Conservation (phyloP, 306 rosid species). For the Cicer cuneatum region DNA sequence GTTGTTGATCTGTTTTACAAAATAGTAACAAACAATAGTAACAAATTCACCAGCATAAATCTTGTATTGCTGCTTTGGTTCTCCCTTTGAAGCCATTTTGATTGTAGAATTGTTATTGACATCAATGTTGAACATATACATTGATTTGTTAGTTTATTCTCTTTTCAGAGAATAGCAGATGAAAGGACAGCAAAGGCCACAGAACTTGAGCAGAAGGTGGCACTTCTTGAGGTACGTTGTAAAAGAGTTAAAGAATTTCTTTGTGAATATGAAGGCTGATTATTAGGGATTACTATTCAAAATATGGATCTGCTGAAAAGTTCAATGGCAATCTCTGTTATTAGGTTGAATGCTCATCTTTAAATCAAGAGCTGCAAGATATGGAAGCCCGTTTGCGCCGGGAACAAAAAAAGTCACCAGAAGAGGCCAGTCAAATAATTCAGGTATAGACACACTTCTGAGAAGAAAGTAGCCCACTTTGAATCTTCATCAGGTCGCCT, state of each 20-base stretch:
- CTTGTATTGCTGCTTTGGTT: slow-evolving; percentile 3
- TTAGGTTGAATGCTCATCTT: slow-evolving; percentile 93
- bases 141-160: slow-evolving; percentile 45
- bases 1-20: slow-evolving; percentile 36
- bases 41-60: slow-evolving; percentile 2
- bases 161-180: slow-evolving; percentile 79
- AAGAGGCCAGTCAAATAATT: slow-evolving; percentile 88
- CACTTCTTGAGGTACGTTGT: slow-evolving; percentile 84
- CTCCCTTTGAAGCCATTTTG: slow-evolving; percentile 14
- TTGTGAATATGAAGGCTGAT: slow-evolving; percentile 13
- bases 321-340: slow-evolving; percentile 34
- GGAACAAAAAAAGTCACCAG: slow-evolving; percentile 88
- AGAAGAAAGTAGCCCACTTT: slow-evolving; percentile 20
- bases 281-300: slow-evolving; percentile 10
- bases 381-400: slow-evolving; percentile 86
- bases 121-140: slow-evolving; percentile 33
- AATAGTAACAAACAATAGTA: slow-evolving; percentile 17
- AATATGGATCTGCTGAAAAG: slow-evolving; percentile 28
- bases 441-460: slow-evolving; percentile 61
- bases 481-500: slow-evolving; percentile 19
- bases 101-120: slow-evolving; percentile 10
- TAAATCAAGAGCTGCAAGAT: slow-evolving; percentile 98
- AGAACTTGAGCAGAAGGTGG: slow-evolving; percentile 96
- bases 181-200: slow-evolving; percentile 91
- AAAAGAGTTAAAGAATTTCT: slow-evolving; percentile 22